Evolutionary conservation across 441 rosid species (phyloP).

Genomic region (Pelargonium australe): DNA sequence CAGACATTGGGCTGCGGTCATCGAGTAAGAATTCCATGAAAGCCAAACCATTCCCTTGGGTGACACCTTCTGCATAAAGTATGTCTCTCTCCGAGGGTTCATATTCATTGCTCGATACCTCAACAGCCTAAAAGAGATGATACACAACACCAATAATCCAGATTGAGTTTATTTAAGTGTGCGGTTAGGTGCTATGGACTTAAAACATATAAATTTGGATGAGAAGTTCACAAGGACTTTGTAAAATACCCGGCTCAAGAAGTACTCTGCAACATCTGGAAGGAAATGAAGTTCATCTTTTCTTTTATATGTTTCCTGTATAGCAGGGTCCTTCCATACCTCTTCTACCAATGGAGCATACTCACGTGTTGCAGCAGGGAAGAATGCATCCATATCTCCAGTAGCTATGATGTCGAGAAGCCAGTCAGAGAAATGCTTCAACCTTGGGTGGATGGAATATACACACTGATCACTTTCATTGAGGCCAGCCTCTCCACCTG

Average conservation of each 20-base stretch:
- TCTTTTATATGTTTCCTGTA: constrained; percentile 80
- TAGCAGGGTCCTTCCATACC: constrained; percentile 96
- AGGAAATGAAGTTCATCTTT: constrained; percentile 94
- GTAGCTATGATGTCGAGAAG: constrained; percentile 97
- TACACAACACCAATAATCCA: constrained; percentile 10
- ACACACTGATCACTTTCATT: constrained; percentile 43
- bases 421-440: constrained; percentile 98
- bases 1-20: constrained; percentile 90
- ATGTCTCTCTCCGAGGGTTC: constrained; percentile 94
- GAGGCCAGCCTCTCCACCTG: constrained; percentile 46
- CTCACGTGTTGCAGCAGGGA: constrained; percentile 98
- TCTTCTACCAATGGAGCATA: constrained; percentile 98
- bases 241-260: constrained; percentile 74
- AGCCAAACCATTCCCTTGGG: constrained; percentile 93
- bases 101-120: constrained; percentile 93
- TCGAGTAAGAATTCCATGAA: constrained; percentile 88
- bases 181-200: too few species aligned
- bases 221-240: background rate
- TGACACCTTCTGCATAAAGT: constrained; percentile 96
- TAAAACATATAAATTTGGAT: background rate
- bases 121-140: constrained; percentile 70
- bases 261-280: constrained; percentile 89
- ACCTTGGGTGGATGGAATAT: constrained; percentile 80
- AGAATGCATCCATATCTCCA: constrained; percentile 95
- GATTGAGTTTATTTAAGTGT: background rate